Conservation (phyloP, 179 eudicot genomes). For the Nepenthes alata region DNA sequence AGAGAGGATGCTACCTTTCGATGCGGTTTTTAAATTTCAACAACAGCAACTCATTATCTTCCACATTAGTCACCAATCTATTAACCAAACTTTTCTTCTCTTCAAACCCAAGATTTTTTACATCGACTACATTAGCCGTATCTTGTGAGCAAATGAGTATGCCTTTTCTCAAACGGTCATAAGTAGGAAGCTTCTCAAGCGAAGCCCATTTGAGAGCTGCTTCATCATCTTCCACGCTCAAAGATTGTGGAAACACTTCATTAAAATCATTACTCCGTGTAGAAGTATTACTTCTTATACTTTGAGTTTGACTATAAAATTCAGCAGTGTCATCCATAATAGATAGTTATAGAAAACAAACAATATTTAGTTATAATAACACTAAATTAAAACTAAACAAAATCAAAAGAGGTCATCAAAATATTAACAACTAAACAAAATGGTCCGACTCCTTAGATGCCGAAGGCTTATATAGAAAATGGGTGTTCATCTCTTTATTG, state of each 20-base stretch:
- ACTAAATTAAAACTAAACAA: too few relatives aligned
- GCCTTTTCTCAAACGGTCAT: conserved; percentile 32
- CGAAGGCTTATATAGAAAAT: too few relatives aligned
- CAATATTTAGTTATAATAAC: too few relatives aligned
- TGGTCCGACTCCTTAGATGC: too few relatives aligned
- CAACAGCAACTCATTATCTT: conserved; percentile 30
- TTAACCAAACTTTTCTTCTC: conserved; percentile 23
- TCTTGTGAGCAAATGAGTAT: conserved; percentile 18
- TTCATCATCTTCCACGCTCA: conserved; percentile 28
- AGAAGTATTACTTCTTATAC: background rate
- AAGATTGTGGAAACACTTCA: conserved; percentile 13
- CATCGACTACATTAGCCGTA: conserved; percentile 15
- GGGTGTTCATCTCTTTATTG: too few relatives aligned
- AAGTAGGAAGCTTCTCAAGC: conserved; percentile 31
- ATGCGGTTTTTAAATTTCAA: conserved; percentile 21
- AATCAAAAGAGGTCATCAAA: too few relatives aligned
- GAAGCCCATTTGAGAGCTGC: conserved; percentile 32
- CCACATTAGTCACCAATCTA: conserved; percentile 18
- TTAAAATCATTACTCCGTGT: background rate
- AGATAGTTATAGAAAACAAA: too few relatives aligned
- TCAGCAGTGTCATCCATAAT: too few relatives aligned
- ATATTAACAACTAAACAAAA: too few relatives aligned
- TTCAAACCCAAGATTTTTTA: conserved; percentile 15
- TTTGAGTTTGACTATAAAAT: too few relatives aligned
- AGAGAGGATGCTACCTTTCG: conserved; percentile 10